Conservation (phyloP, 169 alveolate genomes). For the Eimeria sp. region DNA sequence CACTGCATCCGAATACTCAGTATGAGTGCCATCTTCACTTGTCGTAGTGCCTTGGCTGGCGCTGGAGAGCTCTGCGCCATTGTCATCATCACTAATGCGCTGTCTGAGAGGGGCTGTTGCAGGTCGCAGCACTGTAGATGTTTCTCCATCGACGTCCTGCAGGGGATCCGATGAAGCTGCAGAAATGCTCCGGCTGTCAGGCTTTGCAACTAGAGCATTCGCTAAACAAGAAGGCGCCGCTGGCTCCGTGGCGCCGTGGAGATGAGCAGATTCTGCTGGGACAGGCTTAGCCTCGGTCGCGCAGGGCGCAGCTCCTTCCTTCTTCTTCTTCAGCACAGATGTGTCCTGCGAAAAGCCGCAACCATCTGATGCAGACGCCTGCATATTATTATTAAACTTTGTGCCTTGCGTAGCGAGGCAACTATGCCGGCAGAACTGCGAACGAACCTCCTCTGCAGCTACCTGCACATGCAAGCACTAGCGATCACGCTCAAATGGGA, state of each 20-base stretch:
- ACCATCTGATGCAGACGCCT: not conserved
- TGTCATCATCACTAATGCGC: not conserved
- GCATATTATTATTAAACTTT: not conserved
- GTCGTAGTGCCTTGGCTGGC: slow-evolving; percentile 42
- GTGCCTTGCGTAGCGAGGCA: not conserved
- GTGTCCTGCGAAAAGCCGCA: not conserved
- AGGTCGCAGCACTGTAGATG: not conserved
- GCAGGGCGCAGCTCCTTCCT: not conserved
- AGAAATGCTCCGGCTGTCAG: not conserved
- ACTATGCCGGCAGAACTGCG: not conserved
- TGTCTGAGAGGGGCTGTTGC: slow-evolving; percentile 2
- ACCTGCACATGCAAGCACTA: not conserved
- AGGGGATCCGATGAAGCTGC: not conserved
- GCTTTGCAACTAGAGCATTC: not conserved
- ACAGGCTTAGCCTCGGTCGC: not conserved
- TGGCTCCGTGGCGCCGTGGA: not conserved
- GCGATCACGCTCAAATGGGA: not conserved
- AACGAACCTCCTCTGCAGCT: not conserved
- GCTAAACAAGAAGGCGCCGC: not conserved
- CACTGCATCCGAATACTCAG: slow-evolving; percentile 45
- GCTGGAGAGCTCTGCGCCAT: slow-evolving; percentile 4
- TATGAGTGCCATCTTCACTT: slow-evolving; percentile 43
- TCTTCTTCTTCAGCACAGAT: not conserved
- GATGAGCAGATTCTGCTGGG: not conserved
- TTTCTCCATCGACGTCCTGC: not conserved